These are phyloP conservation scores for Fomitopsis pinicola DNA, from an alignment of 1,284 basidiomycete species.

Conservation along the genomic window DNA sequence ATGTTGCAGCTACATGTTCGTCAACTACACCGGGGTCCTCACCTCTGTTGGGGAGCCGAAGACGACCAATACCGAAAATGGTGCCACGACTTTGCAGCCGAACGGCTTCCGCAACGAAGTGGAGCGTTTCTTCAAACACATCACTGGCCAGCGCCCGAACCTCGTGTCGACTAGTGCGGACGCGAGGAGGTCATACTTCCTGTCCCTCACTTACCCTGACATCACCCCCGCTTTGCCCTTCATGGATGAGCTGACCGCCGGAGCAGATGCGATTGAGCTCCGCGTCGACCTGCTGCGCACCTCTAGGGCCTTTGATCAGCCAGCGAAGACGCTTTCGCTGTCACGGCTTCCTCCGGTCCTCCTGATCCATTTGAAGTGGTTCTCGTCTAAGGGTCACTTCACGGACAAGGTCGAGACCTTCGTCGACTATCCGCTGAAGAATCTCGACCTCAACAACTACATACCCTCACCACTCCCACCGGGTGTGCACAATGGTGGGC, in stretches of 20 bases:
- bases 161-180: constrained; percentile 52
- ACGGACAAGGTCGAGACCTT: constrained; percentile 93
- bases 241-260: constrained; percentile 74
- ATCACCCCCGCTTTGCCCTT: constrained; percentile 66
- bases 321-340: constrained; percentile 76
- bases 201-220: constrained; percentile 91
- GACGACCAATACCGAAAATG: neutral
- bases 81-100: neutral
- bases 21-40: constrained; percentile 62
- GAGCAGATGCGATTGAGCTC: constrained; percentile 90
- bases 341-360: constrained; percentile 91
- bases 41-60: constrained; percentile 3
- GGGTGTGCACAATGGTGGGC: constrained; percentile 41
- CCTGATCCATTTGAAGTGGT: constrained; percentile 95
- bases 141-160: constrained; percentile 75
- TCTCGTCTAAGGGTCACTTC: constrained; percentile 89
- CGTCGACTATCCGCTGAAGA: constrained; percentile 83
- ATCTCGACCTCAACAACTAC: constrained; percentile 86
- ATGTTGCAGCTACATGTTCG: constrained; percentile 82
- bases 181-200: constrained; percentile 82
- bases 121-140: constrained; percentile 84
- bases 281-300: constrained; percentile 87
- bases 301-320: constrained; percentile 38
- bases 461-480: constrained; percentile 81
- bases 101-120: constrained; percentile 42